Evolutionary conservation across 129 eudicot species (phyloP), one percentile per base, ranked within the genome.

Genomic region (Flaveria ramosissima): DNA sequence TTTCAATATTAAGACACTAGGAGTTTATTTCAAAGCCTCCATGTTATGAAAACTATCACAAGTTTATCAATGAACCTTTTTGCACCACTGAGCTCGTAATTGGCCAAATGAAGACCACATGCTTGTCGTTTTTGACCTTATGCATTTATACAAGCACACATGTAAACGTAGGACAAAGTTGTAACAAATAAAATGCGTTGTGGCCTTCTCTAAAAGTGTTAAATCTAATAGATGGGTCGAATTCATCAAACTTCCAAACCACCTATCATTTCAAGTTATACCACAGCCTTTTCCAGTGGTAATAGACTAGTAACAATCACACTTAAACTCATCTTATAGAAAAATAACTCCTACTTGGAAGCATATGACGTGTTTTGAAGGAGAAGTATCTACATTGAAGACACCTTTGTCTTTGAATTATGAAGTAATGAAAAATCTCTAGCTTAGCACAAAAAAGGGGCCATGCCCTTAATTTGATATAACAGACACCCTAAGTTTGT

Each of bases 281-380:
- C 24, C 66, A 60, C 66, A 23, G 0, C 66, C 66, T 60, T 20
- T 60, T 15, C 66, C 39, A 24, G 32, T 57, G 21, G 66, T 60
- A 36, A 60, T 60, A 60, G 66, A 60, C 66, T 60, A 60, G 16
- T 23, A 23, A 60, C 66, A 60, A 60, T 10, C 30, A 57, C 64
- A 57, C 23, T 19, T 57, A 21, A 57, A 27, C 23, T 14, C 4
- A 20, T 27, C 23, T 30, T 30, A 57, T 19, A 19, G 4, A 57
- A 57, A 17, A 9, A 57, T 57, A 7, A 21, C 64, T 57, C 27
- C 64, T 57, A 10, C 15, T 9, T 9, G 64, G 64, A 57, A 57
- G 6, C 64, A 52, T 57, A 9, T 57, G 64, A 57, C 64, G 20
- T 57, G 15, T 57, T 57, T 57, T 3, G 15, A 2, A 10, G 6